phyloP scores from a whole-genome alignment of 306 rosid species.

The Canavalia gladiata region DNA sequence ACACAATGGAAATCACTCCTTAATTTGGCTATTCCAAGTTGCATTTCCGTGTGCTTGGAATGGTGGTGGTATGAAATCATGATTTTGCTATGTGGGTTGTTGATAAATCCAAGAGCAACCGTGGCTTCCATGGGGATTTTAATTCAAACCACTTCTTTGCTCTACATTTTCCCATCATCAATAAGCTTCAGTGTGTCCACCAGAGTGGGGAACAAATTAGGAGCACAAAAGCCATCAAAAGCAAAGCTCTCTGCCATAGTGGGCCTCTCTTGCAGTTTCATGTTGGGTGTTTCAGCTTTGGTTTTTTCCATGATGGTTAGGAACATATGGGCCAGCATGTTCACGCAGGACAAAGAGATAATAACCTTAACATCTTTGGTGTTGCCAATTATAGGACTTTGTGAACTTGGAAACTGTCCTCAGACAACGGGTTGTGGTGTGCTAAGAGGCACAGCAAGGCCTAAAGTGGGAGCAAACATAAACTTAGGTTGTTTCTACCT shows the following conservation, averaged over 20 bases:
- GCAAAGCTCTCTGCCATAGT: conserved; percentile 80
- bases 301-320: conserved; percentile 69
- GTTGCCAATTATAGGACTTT: conserved; percentile 85
- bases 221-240: conserved; percentile 70
- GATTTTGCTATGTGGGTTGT: conserved; percentile 82
- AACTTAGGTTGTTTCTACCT: conserved; percentile 86
- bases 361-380: conserved; percentile 67
- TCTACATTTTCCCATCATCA: conserved; percentile 94
- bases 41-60: conserved; percentile 90
- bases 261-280: conserved; percentile 78
- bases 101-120: conserved; percentile 74
- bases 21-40: conserved; percentile 83
- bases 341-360: conserved; percentile 77
- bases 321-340: conserved; percentile 83
- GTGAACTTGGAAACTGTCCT: conserved; percentile 95
- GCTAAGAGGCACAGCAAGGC: conserved; percentile 90
- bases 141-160: conserved; percentile 88
- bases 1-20: conserved; percentile 73
- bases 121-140: conserved; percentile 96
- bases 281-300: conserved; percentile 65
- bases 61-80: conserved; percentile 99
- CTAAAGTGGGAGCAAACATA: conserved; percentile 81
- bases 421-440: conserved; percentile 99
- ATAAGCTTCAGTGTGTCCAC: conserved; percentile 93
- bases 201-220: conserved; percentile 84